phyloP scores from a whole-genome alignment of 768 basidiomycete species.

The Hericium coralloides region DNA sequence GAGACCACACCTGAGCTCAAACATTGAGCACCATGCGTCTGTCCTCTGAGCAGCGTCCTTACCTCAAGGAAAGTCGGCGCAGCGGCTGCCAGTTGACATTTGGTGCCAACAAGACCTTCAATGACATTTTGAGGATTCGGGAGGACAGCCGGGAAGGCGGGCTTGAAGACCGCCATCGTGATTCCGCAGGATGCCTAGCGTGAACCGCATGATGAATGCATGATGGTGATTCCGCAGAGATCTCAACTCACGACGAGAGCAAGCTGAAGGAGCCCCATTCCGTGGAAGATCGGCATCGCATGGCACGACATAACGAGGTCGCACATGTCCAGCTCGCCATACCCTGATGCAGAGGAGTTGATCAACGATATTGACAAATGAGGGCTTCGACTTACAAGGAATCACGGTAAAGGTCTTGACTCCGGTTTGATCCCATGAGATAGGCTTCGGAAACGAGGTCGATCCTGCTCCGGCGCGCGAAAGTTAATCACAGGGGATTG shows the following conservation, averaged over 20 bases:
- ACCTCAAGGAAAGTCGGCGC: conserved; percentile 28
- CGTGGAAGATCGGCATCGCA: conserved; percentile 25
- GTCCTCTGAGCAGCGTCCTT: background rate
- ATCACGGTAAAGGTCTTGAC: conserved; percentile 5
- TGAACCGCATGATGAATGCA: background rate
- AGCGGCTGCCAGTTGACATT: conserved; percentile 17
- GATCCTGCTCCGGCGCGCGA: conserved; percentile 12
- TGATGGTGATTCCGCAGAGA: background rate
- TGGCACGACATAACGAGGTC: conserved; percentile 20
- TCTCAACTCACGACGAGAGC: conserved; percentile 13
- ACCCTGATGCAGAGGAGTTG: conserved; percentile 3
- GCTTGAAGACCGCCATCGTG: conserved; percentile 22
- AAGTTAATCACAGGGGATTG: background rate
- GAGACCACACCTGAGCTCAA: conserved; percentile 17
- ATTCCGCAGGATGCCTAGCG: conserved; percentile 19
- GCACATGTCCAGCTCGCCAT: conserved; percentile 17
- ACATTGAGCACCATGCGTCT: background rate
- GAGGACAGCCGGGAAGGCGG: conserved; percentile 17
- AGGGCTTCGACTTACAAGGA: conserved; percentile 5
- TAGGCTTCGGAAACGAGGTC: conserved; percentile 22
- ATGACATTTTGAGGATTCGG: conserved; percentile 24
- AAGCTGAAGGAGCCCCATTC: conserved; percentile 22
- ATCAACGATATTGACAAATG: background rate
- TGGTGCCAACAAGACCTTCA: conserved; percentile 16
- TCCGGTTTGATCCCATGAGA: conserved; percentile 15